Base-by-base conservation (phyloP, 129 eudicot species). In the Flaveria robusta region DNA sequence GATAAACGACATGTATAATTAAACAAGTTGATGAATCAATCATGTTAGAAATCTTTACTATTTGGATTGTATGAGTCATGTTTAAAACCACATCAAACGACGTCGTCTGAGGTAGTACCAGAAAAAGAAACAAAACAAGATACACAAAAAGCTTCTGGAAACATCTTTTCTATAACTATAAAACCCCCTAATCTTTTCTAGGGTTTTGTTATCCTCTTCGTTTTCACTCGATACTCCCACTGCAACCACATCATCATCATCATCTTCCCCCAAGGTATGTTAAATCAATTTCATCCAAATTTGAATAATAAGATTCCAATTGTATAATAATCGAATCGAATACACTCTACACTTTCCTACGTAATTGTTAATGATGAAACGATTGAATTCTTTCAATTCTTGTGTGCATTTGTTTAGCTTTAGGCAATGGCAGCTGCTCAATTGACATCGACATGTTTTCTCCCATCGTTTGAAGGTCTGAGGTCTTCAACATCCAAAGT, bases 341-440 rank as follows among this genome's bases (percentile, higher is more conserved):
- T 60, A 15, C 12, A 42, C 19, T 46, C 27, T 43, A 26, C 27
- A 9, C 19, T 74, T 74, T 60, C 10, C 16, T 16, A 29, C 62
- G 3, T 71, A 8, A n/a, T 51, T 31, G 1, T n/a, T 50, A 27
- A 55, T 2, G 31, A 19, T 37, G 52, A 23, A 47, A 54, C 7
- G 37, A 23, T 18, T 69, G 23, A 69, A 10, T 29, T 69, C 12
- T 12, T 26, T 41, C 16, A 9, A 13, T 43, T n/a, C 7, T 55
- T 10, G 20, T 56, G 62, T 52, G 58, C 66, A 4, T 71, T 41
- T 23, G n/a, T 42, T 73, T 46, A 47, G 70, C 5, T 80, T 45
- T 46, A 66, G 69, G 81, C 77, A 87, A 92, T 92, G 97, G 97
- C 97, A 68, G 74, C 96, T 56, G 81, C 96, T 34, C 93, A 92